phyloP scores from a whole-genome alignment of 805 yeast genomes.

The Komagataella pseudopastoris region DNA sequence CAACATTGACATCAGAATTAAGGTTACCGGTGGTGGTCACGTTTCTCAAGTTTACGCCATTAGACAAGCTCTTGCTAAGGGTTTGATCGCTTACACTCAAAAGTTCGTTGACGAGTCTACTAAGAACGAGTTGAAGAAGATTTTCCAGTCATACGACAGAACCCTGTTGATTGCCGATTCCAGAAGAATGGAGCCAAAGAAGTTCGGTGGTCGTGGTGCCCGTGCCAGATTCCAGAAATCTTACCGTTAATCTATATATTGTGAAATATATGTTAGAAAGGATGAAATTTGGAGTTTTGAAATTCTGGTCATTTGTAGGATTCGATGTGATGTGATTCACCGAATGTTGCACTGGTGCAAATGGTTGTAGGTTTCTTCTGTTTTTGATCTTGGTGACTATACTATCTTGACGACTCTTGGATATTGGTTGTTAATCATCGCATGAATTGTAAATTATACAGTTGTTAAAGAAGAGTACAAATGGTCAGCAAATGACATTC shows the following conservation, averaged over 20 bases:
- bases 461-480: too few relatives aligned
- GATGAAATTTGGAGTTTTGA: not conserved
- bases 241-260: slow-evolving; percentile 67
- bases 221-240: slow-evolving; percentile 99
- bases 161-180: slow-evolving; percentile 98
- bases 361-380: too few relatives aligned
- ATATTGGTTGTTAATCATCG: not conserved
- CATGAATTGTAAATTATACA: too few relatives aligned
- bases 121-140: slow-evolving; percentile 98
- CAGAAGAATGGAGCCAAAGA: slow-evolving; percentile 99
- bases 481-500: too few relatives aligned
- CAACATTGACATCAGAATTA: slow-evolving; percentile 95
- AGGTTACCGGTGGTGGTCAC: slow-evolving; percentile 99
- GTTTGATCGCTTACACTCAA: slow-evolving; percentile 98
- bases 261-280: not conserved
- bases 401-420: not conserved
- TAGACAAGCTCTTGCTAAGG: slow-evolving; percentile 99
- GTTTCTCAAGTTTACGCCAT: slow-evolving; percentile 99
- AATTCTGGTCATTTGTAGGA: not conserved
- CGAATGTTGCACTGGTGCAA: not conserved
- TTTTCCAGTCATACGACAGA: slow-evolving; percentile 96
- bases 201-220: slow-evolving; percentile 99
- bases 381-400: not conserved
- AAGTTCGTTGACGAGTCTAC: slow-evolving; percentile 99
- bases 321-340: not conserved